Percentiles rank a stretch among this genome's conserved stretches.
These are phyloP conservation scores for Mycothermus thermophilus DNA, from an alignment of 495 filamentous ascomycete species.

Conservation along the genomic window DNA sequence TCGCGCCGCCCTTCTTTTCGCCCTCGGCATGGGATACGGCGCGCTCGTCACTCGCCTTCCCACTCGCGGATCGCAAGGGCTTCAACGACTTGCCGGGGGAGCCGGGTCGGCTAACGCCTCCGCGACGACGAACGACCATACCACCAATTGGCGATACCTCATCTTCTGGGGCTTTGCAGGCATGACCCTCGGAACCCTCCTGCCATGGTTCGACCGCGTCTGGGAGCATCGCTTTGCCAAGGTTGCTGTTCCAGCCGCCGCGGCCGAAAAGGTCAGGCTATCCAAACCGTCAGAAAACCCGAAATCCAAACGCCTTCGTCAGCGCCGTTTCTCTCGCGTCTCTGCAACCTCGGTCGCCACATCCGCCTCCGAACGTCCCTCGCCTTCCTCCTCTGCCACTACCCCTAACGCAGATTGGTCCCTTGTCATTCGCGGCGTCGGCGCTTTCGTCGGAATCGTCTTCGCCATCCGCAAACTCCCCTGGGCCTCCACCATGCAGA, in stretches of 20 bases:
- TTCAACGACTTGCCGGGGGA: slow-evolving; percentile 39
- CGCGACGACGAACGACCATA: slow-evolving; percentile 27
- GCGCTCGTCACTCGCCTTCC: slow-evolving; percentile 65
- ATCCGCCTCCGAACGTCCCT: not conserved
- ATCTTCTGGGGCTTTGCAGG: slow-evolving; percentile 70
- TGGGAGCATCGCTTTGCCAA: slow-evolving; percentile 29
- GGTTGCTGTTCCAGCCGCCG: not conserved
- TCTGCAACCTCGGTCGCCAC: not conserved
- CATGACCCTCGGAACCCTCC: slow-evolving; percentile 56
- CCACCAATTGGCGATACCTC: slow-evolving; percentile 45
- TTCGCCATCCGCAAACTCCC: slow-evolving; percentile 89
- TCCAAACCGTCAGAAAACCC: no score
- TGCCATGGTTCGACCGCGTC: slow-evolving; percentile 73
- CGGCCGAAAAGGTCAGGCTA: not conserved
- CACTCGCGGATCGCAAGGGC: slow-evolving; percentile 4
- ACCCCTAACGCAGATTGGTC: slow-evolving; percentile 50
- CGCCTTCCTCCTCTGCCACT: not conserved
- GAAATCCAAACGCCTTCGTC: not conserved
- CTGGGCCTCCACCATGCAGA: slow-evolving; percentile 88
- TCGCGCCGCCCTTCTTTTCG: slow-evolving; percentile 57
- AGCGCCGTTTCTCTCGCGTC: not conserved
- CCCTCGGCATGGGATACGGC: slow-evolving; percentile 73
- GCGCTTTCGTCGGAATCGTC: slow-evolving; percentile 88
- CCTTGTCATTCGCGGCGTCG: slow-evolving; percentile 70
- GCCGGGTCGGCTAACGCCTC: slow-evolving; percentile 11